Base-by-base conservation (phyloP, 768 basidiomycete species). In the Hygrocybe punicea region DNA sequence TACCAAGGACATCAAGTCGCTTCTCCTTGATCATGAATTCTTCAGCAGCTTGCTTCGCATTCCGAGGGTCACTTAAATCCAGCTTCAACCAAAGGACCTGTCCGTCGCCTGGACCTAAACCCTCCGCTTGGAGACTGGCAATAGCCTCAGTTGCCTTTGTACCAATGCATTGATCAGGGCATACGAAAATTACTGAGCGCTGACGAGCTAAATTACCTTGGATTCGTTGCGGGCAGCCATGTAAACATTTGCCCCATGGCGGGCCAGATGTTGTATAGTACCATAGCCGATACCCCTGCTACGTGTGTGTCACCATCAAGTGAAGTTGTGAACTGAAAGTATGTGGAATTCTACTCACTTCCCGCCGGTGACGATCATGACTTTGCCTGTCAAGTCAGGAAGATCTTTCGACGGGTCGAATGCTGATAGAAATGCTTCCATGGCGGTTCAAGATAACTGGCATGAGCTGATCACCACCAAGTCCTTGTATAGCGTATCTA, bases 361-460 rank as follows among this genome's bases (percentile, higher is more conserved):
- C 60, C 78, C 81, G 16, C 84, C 84, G 0, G 83, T 85, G 17
- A 86, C 79, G 37, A 84, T 67, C 44, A 71, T 64, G n/a, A 84
- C 80, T 62, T 82, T 81, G 9, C 79, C 81, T 6, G 65, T 68
- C 8, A 82, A 67, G 60, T 80, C 77, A 3, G 74, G 69, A 25
- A 84, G 59, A 59, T 81, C 79, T 2, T 56, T 71, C 0, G 62
- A 59, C 1, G 79, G 76, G 33, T 75, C 58, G 62, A 73, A 78
- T 33, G 42, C 51, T 19, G 59, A 58, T 62, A 55, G 63, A 49
- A 50, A 69, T 63, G 47, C 58, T 17, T 17, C 45, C 45, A 47
- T 47, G 8, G 29, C 8, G 8, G 29, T 29, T 29, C n/a, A n/a
- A n/a, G n/a, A n/a, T n/a, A n/a, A n/a, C n/a, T n/a, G n/a, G n/a